Base-by-base conservation (phyloP, 108 stramenopile genomes). In the Pseudonitzschia multistriata region DNA sequence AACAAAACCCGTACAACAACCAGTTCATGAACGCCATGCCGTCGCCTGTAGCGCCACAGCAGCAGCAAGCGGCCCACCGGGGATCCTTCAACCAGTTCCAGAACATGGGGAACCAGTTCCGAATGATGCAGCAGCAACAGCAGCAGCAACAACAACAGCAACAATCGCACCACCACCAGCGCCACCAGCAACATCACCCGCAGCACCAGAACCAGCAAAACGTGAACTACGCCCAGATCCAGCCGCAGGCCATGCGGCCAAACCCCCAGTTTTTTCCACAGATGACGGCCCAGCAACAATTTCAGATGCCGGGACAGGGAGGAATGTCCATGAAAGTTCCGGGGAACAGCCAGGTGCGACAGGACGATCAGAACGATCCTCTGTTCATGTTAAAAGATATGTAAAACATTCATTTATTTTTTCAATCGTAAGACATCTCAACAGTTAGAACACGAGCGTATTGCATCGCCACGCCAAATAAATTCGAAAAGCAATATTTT, bases 61-160 rank as follows among this genome's bases (percentile, higher is more conserved):
- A 69, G 34, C 54, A 35, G 37, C 63, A 45, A 42, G 8, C 25
- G 2, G 54, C 29, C 8, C 57, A 59, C 34, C 13, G 39, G 36
- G 39, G 52, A 55, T 57, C 66, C 17, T 53, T 53, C 66, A 67
- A 29, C 14, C 71, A 72, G 25, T 65, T 59, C 33, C 62, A 53
- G 42, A 42, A 48, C 15, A 30, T 53, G 47, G 70, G 70, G 68
- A 35, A 56, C 5, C 75, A 76, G 33, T 39, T 74, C 28, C 74
- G 70, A 3, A 70, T 74, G 79, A 74, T 74, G 73, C 79, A 73
- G 40, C 76, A 71, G 28, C 76, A 72, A 40, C 77, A 72, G 35
- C 71, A 72, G 6, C 77, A 78, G 24, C 77, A 72, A n/a, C 76
- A 66, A 4, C 70, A 68, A 19, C 29, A 67, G 3, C 66, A 67